Evolutionary conservation across 345 rosid genomes (phyloP), one percentile per base, ranked within the genome.

Genomic region (Diplotaxis tenuifolia): DNA sequence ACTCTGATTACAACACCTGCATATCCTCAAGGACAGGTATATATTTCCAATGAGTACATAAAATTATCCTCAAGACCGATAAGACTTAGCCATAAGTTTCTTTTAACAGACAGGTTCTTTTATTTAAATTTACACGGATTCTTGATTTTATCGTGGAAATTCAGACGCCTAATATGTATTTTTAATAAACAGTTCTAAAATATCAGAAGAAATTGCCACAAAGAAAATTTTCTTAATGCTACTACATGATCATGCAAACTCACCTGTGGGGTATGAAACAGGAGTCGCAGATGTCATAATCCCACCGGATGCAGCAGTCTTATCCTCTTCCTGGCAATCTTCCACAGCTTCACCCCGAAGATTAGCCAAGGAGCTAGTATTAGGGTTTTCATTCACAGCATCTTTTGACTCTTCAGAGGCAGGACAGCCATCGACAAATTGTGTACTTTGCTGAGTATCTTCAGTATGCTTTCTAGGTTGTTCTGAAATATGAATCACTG

Each of bases 361-460:
- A 62, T 62, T 69, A 55, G 61, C 71, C 67, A 73, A 36, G 27
- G 78, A 69, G 61, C 67, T 49, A 56, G 56, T 34, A 34, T 10
- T 50, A 68, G 58, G 67, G 7, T 32, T 38, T 63, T 63, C 75
- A 62, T n/a, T n/a, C n/a, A n/a, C n/a, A n/a, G 68, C 78, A 59
- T 64, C 69, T 31, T 58, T 64, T 63, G 84, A 81, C 49, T 64
- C 88, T 60, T 42, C 65, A 67, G 73, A 58, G 50, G 32, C 61
- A 65, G 75, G 38, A 67, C 66, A 65, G 36, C 32, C 72, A 25
- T 78, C 78, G 25, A 23, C 70, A 63, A 52, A 75, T 66, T 82
- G 66, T 40, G 66, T 67, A 75, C 61, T 62, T 42, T 76, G 70
- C 62, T 68, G 65, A 25, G 70, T 55, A 77, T 36, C 84, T 62